These are phyloP conservation scores for Allium sativum DNA, from an alignment of 106 monocot species.

Conservation along the genomic window DNA sequence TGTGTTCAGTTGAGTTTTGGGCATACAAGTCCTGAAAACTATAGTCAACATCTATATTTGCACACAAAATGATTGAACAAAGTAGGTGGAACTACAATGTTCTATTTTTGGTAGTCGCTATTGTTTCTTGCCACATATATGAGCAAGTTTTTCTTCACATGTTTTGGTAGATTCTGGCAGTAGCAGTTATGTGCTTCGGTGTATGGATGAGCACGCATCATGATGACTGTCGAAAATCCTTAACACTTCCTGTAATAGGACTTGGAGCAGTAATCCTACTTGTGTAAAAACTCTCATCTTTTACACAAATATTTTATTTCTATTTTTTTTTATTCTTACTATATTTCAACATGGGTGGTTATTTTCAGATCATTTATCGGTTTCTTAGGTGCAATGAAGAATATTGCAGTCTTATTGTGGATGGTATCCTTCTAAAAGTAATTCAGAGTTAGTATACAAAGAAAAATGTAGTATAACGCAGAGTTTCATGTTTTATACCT, in stretches of 20 bases:
- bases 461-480: too few relatives aligned
- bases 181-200: constrained; percentile 75
- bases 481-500: too few relatives aligned
- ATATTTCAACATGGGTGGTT: neutral
- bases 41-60: too few relatives aligned
- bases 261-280: constrained; percentile 76
- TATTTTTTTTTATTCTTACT: constrained; percentile 2
- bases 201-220: constrained; percentile 90
- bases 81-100: neutral
- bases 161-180: constrained; percentile 48
- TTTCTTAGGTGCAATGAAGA: constrained; percentile 79
- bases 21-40: too few relatives aligned
- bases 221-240: constrained; percentile 71
- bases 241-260: constrained; percentile 78
- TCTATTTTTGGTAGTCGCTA: too few relatives aligned
- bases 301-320: constrained; percentile 2
- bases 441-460: too few relatives aligned
- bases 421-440: constrained; percentile 62
- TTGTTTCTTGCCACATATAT: too few relatives aligned
- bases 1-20: too few relatives aligned
- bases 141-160: constrained; percentile 5
- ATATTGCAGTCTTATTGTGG: constrained; percentile 57
- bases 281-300: constrained; percentile 29
- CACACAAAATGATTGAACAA: neutral
- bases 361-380: constrained; percentile 82